These are phyloP conservation scores for Chrysoporthe deuterocubensis DNA, from an alignment of 2,329 filamentous ascomycete genomes.

Conservation along the genomic window DNA sequence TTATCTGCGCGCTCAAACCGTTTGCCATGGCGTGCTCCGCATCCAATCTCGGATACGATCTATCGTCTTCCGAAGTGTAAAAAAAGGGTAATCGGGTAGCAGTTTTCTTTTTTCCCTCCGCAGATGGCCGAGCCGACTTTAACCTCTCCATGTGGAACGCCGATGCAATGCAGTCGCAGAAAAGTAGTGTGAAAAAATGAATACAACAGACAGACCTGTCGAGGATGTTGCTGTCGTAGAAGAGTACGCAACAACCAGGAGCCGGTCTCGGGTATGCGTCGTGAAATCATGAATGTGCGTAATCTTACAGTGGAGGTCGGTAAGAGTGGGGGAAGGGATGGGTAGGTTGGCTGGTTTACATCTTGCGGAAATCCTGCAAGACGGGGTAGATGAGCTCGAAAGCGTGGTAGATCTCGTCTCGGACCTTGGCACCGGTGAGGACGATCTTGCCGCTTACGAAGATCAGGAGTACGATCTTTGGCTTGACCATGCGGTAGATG, in stretches of 20 bases:
- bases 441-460: conserved; percentile 99
- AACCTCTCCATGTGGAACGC: conserved; percentile 45
- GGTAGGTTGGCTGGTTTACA: conserved; percentile 41
- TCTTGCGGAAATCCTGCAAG: conserved; percentile 72
- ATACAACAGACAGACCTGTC: conserved; percentile 33
- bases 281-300: conserved; percentile 50
- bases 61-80: conserved; percentile 28
- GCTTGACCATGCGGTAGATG: conserved; percentile 99
- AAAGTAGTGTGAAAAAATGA: conserved; percentile 27
- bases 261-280: conserved; percentile 36
- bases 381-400: conserved; percentile 98
- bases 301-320: conserved; percentile 29
- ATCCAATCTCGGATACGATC: conserved; percentile 33
- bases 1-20: conserved; percentile 17
- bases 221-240: conserved; percentile 17
- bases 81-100: conserved; percentile 24
- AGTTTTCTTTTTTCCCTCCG: conserved; percentile 37
- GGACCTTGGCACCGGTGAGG: conserved; percentile 94
- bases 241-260: conserved; percentile 20
- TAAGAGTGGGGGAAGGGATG: conserved; percentile 2
- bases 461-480: conserved; percentile 96
- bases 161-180: conserved; percentile 44
- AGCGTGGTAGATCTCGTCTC: conserved; percentile 96
- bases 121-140: conserved; percentile 28
- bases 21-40: conserved; percentile 26